Base-by-base conservation (phyloP, 495 filamentous ascomycete species). In the Hypomontagnella monticulosa region DNA sequence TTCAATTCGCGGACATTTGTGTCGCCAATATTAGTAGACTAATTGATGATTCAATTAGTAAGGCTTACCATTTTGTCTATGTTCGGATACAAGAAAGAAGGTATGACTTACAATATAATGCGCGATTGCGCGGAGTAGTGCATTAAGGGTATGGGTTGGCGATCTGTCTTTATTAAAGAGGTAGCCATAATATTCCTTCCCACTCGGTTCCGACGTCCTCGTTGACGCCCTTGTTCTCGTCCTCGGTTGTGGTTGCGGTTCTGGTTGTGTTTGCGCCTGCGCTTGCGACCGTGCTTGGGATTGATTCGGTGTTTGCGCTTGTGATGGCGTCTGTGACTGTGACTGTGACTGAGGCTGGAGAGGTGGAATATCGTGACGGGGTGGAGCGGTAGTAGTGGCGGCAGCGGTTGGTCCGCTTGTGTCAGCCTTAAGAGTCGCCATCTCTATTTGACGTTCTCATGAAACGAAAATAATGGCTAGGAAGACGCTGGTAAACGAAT, bases 81-180 rank as follows among this genome's bases (percentile, higher is more conserved):
- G 44, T 52, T n/a, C 60, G 38, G 40, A 50, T 20, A 20, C 36
- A 55, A 55, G 30, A 48, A 57, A 38, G 15, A 41, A 10, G 37
- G 63, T 3, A 58, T 43, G 54, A 63, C 90, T 75, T 80, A 97
- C 93, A 70, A 99, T 93, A 67, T 91, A 83, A 53, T 88, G 81
- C 48, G 90, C 92, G 59, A 97, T 87, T 9, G 90, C 89, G 50
- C 88, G 78, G 68, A 97, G 84, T 56, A 99, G 82, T 61, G 88
- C 85, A 74, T 96, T 87, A 42, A 97, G 83, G 38, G 89, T 66
- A 12, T 89, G 86, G 2, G 91, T 90, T 4, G 93, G 89, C 19
- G 84, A 86, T 74, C 93, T 95, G 72, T 95, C 88, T 15, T 82
- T 73, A 67, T 91, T 87, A 78, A 97, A 93, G 64, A 98, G 78